These are phyloP conservation scores for Rosa lucieae DNA, from an alignment of 306 rosid species.

Conservation along the genomic window DNA sequence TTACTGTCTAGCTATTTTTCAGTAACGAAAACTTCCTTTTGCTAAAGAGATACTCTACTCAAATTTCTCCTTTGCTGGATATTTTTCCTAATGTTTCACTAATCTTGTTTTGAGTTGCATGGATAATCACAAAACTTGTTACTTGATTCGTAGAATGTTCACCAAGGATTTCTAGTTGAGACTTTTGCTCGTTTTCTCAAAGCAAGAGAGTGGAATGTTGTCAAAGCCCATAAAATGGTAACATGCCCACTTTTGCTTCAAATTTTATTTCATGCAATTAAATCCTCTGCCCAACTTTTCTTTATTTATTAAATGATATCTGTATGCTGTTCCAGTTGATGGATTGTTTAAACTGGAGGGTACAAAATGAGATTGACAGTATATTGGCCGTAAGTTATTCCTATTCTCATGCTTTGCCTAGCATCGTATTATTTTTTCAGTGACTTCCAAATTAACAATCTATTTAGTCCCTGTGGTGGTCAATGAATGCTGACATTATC, in stretches of 20 bases:
- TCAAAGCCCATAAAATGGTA: conserved; percentile 91
- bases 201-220: conserved; percentile 84
- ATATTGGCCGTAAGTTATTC: conserved; percentile 64
- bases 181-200: conserved; percentile 77
- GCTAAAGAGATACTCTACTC: too few species aligned
- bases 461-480: conserved; percentile 16
- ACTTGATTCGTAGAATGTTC: conserved; percentile 67
- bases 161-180: conserved; percentile 69
- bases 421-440: neutral
- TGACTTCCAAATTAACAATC: neutral
- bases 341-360: conserved; percentile 87
- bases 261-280: neutral
- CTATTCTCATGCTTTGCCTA: neutral
- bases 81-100: too few species aligned
- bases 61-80: too few species aligned
- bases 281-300: neutral
- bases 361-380: conserved; percentile 81
- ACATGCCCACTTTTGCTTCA: conserved; percentile 22
- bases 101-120: neutral
- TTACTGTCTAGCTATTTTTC: neutral
- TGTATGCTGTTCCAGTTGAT: conserved; percentile 59
- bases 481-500: conserved; percentile 19
- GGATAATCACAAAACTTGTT: neutral
- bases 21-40: neutral
- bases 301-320: conserved; percentile 9